A percentile compares a stretch with the other conserved stretches of the same genome.
These are phyloP conservation scores for Kodamaea sp. DNA, from an alignment of 1,139 yeast genomes.

Conservation along the genomic window DNA sequence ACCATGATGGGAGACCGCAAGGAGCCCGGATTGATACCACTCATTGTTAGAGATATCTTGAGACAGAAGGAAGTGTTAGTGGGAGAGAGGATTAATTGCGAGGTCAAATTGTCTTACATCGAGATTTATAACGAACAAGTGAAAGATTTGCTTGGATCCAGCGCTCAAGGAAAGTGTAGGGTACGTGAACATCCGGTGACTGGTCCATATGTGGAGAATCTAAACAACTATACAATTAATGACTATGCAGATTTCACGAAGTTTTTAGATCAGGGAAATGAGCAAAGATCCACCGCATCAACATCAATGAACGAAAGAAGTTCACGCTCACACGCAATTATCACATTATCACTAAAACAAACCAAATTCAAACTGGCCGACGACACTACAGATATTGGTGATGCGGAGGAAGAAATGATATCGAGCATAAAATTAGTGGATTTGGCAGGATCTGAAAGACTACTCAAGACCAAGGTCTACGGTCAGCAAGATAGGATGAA, in stretches of 20 bases:
- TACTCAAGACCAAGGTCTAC: conserved; percentile 60
- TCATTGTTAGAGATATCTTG: conserved; percentile 57
- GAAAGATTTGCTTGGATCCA: conserved; percentile 48
- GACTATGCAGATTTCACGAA: conserved; percentile 44
- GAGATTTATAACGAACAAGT: conserved; percentile 78
- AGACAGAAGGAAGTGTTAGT: conserved; percentile 40
- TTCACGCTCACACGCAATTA: conserved; percentile 77
- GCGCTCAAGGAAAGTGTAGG: conserved; percentile 33
- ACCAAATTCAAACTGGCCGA: conserved; percentile 35
- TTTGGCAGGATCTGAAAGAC: conserved; percentile 80
- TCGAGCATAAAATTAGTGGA: conserved; percentile 73
- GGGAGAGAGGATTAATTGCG: conserved; percentile 46
- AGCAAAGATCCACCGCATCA: conserved; percentile 61
- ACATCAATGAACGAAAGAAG: conserved; percentile 71
- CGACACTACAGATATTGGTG: conserved; percentile 34
- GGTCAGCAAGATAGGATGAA: conserved; percentile 60
- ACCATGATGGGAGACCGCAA: conserved; percentile 67
- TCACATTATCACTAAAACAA: conserved; percentile 62
- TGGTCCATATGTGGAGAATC: conserved; percentile 72
- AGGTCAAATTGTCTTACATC: conserved; percentile 60
- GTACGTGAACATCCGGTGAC: conserved; percentile 61
- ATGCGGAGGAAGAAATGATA: conserved; percentile 53
- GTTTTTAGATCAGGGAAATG: conserved; percentile 49
- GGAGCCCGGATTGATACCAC: conserved; percentile 63
- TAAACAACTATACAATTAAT: conserved; percentile 50